phyloP scores from a whole-genome alignment of 2,329 filamentous ascomycete species.

The Cyclaneusma minus region DNA sequence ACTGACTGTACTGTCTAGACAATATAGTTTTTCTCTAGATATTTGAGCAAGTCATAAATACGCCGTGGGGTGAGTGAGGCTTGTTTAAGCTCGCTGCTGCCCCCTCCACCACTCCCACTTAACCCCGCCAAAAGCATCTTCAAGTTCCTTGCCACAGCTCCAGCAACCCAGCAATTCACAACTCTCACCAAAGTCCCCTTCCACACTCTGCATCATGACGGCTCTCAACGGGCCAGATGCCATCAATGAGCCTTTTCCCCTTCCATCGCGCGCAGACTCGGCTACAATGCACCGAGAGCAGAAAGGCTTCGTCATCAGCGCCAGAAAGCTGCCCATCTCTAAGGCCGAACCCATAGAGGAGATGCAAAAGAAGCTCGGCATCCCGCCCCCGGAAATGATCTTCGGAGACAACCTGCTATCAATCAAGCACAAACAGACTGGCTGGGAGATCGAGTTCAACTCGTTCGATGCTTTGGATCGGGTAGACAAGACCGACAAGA shows the following conservation, averaged over 20 bases:
- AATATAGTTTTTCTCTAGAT: no score
- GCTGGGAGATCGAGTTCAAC: slow-evolving; percentile 70
- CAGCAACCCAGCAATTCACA: no score
- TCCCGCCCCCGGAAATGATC: slow-evolving; percentile 95
- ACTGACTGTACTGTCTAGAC: no score
- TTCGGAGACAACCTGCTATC: slow-evolving; percentile 86
- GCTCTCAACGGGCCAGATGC: slow-evolving; percentile 16
- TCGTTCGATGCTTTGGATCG: slow-evolving; percentile 75
- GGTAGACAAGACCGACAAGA: slow-evolving; percentile 84
- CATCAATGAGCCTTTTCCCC: slow-evolving; percentile 38
- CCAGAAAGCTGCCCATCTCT: slow-evolving; percentile 86
- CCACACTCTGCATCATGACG: slow-evolving; percentile 9
- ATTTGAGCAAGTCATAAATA: no score
- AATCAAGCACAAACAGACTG: slow-evolving; percentile 56
- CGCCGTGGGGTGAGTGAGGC: no score
- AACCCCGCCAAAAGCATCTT: no score
- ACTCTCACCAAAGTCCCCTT: no score
- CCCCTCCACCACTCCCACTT: no score
- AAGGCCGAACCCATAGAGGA: slow-evolving; percentile 81
- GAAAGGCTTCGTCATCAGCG: slow-evolving; percentile 57
- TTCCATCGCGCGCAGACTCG: slow-evolving; percentile 29
- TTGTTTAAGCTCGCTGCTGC: no score
- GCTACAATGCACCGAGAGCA: slow-evolving; percentile 43
- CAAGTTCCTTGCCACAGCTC: no score
- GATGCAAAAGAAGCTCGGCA: slow-evolving; percentile 64